Evolutionary conservation across 371 early-diverging fungal species (phyloP), one percentile per base, ranked within the genome.

Genomic region (Circinella minor): DNA sequence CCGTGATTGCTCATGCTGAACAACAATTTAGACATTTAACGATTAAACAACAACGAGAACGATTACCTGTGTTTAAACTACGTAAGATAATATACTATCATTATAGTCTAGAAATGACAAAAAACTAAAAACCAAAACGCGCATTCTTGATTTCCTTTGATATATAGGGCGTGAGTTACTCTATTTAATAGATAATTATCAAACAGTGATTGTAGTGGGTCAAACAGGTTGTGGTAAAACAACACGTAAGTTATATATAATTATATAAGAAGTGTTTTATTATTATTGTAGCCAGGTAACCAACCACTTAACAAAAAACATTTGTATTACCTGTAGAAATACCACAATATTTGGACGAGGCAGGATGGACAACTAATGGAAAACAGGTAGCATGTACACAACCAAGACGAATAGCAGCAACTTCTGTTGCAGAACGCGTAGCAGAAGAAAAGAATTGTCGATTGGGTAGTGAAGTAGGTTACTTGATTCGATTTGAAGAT

Each of bases 341-440:
- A 36, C 96, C 95, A 20, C 94, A 94, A 74, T 94, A 92, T 75
- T 63, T 95, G 38, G 83, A 90, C 47, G 91, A 93, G 64, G 84
- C 91, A 36, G 88, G 88, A 13, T 91, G 91, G 90, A 81, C 89
- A 14, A 75, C 71, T 4, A 72, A 79, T 39, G 89, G 88, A 9
- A 82, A 86, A 54, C 84, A 87, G 49, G 88, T 98, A 43, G 92
- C 92, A 17, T 90, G 94, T 68, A 96, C 97, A n/a, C 85, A 85
- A 89, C 99, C 99, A 7, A 90, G 99, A 70, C 90, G 99, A 77
- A 94, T 99, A 46, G 98, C 99, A 13, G 98, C 99, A 54, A 96
- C 95, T 73, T 92, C 94, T 14, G 97, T 99, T n/a, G 96, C 98
- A 14, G 93, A 95, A 68, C 91, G 98, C 62, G 98, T 99, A 1